A percentile compares a stretch with the other conserved stretches of the same genome.
phyloP scores from a whole-genome alignment of 768 basidiomycete species.

The Russula compacta region DNA sequence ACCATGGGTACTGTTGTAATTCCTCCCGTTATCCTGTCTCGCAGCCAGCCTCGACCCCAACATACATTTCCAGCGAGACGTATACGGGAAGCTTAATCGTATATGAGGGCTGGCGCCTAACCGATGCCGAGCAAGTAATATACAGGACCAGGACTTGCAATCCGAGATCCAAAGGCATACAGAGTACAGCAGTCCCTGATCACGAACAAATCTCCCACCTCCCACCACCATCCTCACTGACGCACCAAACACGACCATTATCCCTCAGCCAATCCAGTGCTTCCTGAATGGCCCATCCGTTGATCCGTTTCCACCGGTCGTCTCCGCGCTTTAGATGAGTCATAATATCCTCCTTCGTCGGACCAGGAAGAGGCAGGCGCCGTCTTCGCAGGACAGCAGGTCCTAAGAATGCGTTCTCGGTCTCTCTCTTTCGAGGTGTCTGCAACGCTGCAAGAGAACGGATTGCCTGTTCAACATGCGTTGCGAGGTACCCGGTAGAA shows the following conservation, averaged over 20 bases:
- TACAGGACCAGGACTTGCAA: too few relatives aligned
- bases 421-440: conserved; percentile 1
- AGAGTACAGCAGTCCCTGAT: neutral
- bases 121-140: neutral
- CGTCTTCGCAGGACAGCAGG: conserved; percentile 17
- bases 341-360: conserved; percentile 40
- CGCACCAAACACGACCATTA: conserved; percentile 28
- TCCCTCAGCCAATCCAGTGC: conserved; percentile 41
- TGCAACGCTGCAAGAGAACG: conserved; percentile 25
- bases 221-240: conserved; percentile 24
- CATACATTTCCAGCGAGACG: too few relatives aligned
- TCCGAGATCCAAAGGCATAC: too few relatives aligned
- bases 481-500: conserved; percentile 41
- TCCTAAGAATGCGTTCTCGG: neutral
- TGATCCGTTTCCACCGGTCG: conserved; percentile 56
- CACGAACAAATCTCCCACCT: conserved; percentile 28
- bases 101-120: neutral
- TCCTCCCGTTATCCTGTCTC: neutral
- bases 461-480: conserved; percentile 40
- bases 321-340: conserved; percentile 40
- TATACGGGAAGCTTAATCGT: too few relatives aligned
- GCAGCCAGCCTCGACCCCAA: neutral
- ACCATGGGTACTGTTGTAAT: neutral
- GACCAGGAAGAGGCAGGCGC: conserved; percentile 21
- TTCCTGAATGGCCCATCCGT: conserved; percentile 55